These are phyloP conservation scores for Trametes villosa DNA, from an alignment of 768 basidiomycete species.

Conservation along the genomic window DNA sequence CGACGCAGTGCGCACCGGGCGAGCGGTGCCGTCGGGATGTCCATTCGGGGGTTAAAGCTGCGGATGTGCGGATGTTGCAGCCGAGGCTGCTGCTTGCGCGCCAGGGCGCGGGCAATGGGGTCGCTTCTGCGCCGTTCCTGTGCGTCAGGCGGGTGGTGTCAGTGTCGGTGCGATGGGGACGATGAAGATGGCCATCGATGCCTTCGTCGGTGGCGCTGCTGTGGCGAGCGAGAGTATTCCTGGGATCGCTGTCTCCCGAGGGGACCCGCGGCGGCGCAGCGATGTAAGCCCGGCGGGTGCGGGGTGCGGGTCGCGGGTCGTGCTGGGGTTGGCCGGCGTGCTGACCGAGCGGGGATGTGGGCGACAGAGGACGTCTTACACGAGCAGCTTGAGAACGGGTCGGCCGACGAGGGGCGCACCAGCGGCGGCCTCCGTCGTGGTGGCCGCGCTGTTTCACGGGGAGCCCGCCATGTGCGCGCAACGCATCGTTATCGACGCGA, in stretches of 20 bases:
- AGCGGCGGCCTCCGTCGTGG: neutral
- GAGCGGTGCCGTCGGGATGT: slow-evolving; percentile 3
- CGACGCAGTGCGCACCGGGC: too few species aligned
- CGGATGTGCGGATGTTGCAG: neutral
- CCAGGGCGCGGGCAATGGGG: too few species aligned
- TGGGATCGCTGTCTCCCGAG: too few species aligned
- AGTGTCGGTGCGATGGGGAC: too few species aligned
- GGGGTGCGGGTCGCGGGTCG: neutral
- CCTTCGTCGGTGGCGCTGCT: too few species aligned
- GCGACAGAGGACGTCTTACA: neutral
- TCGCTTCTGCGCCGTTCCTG: too few species aligned
- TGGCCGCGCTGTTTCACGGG: slow-evolving; percentile 15
- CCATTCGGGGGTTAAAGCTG: neutral
- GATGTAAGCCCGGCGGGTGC: neutral
- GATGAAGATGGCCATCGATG: too few species aligned
- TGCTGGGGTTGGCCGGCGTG: too few species aligned
- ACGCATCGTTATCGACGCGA: neutral
- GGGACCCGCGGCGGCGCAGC: too few species aligned
- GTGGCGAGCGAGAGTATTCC: too few species aligned
- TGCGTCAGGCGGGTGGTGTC: too few species aligned
- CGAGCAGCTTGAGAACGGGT: neutral
- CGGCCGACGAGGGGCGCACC: slow-evolving; percentile 4
- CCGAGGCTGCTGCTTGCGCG: too few species aligned
- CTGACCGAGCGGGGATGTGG: neutral
- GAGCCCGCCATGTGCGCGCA: neutral